Percentiles rank a stretch among this genome's conserved stretches.
These are phyloP conservation scores for Cryphonectria radicalis DNA, from an alignment of 2,329 filamentous ascomycete species.

Conservation along the genomic window DNA sequence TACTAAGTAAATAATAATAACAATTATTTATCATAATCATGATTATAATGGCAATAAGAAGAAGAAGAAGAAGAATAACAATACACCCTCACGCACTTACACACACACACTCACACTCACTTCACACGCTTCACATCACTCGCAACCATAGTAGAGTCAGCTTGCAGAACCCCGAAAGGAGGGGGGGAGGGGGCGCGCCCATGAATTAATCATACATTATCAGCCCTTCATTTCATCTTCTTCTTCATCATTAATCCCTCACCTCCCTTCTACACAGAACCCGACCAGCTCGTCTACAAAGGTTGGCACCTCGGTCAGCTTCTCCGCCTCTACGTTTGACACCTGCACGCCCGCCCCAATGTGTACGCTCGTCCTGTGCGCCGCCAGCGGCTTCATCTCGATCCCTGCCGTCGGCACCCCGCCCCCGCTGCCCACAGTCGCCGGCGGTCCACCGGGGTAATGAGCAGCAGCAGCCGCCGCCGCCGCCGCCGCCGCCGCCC, in stretches of 20 bases:
- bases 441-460: conserved; percentile 5
- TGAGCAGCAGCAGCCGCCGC: not conserved
- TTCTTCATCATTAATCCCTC: not conserved
- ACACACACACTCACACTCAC: not conserved
- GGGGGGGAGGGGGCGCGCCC: too few species aligned
- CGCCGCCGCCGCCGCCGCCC: not conserved
- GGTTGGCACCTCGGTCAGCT: conserved; percentile 41
- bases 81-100: not conserved
- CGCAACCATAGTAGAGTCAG: too few species aligned
- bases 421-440: conserved; percentile 17
- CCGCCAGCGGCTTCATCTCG: conserved; percentile 36
- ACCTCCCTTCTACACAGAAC: conserved; percentile 32
- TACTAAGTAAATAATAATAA: not conserved
- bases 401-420: conserved; percentile 30
- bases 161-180: too few species aligned
- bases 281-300: conserved; percentile 52
- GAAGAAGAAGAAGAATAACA: too few species aligned
- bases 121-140: too few species aligned
- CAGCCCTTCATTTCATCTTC: conserved; percentile 2
- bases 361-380: conserved; percentile 31
- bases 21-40: not conserved
- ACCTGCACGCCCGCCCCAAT: conserved; percentile 34
- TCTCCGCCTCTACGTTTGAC: conserved; percentile 42
- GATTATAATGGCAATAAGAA: not conserved
- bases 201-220: not conserved